A percentile compares a stretch with the other conserved stretches of the same genome.
Conservation (phyloP, 2,329 filamentous ascomycete genomes). For the Neonectria neomacrospora region DNA sequence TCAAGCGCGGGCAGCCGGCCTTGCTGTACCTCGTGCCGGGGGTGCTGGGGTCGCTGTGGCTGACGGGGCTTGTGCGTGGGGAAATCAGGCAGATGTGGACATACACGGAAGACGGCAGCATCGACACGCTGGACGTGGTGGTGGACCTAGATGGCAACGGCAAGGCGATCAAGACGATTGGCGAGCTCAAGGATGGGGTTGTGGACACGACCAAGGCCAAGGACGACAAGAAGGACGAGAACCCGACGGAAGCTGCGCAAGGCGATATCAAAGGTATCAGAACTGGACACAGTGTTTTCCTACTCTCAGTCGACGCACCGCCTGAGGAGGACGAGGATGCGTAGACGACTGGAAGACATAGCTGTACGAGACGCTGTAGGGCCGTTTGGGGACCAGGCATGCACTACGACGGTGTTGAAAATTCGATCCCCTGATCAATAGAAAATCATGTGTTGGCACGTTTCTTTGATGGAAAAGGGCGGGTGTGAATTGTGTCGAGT, state of each 20-base stretch:
- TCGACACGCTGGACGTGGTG: constrained; percentile 65
- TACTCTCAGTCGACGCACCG: constrained; percentile 49
- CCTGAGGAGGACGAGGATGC: constrained; percentile 29
- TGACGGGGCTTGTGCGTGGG: constrained; percentile 75
- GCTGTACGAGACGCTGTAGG: background rate
- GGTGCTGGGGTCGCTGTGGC: constrained; percentile 79
- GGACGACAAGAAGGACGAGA: constrained; percentile 42
- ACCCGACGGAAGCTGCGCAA: constrained; percentile 21
- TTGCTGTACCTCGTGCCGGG: constrained; percentile 92
- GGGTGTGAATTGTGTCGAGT: constrained; percentile 6
- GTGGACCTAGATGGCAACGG: constrained; percentile 65
- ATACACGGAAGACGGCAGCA: constrained; percentile 78
- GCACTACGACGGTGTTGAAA: background rate
- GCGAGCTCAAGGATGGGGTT: constrained; percentile 52
- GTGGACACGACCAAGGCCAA: constrained; percentile 49
- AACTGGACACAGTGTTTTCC: constrained; percentile 46
- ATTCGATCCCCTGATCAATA: no score
- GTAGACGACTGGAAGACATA: constrained; percentile 9
- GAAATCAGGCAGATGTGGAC: constrained; percentile 82
- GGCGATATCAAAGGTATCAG: constrained; percentile 34
- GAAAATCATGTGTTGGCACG: background rate
- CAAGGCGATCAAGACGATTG: constrained; percentile 55
- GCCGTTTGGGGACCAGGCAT: background rate
- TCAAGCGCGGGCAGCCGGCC: constrained; percentile 86
- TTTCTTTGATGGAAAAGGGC: background rate